phyloP scores from a whole-genome alignment of 177 flowering plant genomes.

The Vitis hybrid region DNA sequence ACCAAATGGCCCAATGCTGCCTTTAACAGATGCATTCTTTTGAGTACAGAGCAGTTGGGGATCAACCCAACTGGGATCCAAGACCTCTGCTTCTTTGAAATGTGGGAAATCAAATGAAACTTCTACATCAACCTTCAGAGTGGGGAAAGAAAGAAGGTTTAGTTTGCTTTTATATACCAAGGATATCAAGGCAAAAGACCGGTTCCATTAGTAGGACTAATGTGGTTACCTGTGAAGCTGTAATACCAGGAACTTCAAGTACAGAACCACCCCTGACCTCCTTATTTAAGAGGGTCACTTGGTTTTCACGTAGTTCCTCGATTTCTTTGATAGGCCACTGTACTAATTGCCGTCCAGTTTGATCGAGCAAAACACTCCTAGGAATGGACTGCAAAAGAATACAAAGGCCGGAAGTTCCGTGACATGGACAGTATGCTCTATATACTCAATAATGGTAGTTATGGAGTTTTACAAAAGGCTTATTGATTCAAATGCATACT shows the following conservation, averaged over 20 bases:
- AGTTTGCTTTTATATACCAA: too few relatives aligned
- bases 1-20: constrained; percentile 56
- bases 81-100: constrained; percentile 29
- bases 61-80: constrained; percentile 31
- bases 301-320: constrained; percentile 13
- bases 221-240: constrained; percentile 28
- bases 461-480: too few relatives aligned
- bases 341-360: constrained; percentile 27
- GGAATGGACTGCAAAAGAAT: constrained; percentile 12
- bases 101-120: constrained; percentile 33
- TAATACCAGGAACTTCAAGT: constrained; percentile 23
- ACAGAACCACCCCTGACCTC: constrained; percentile 20
- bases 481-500: too few relatives aligned
- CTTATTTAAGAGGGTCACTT: background rate
- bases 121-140: constrained; percentile 45
- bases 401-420: background rate
- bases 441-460: too few relatives aligned
- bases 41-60: constrained; percentile 46
- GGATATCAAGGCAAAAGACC: background rate
- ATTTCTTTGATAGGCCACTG: constrained; percentile 42
- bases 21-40: constrained; percentile 31
- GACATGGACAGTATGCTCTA: too few relatives aligned
- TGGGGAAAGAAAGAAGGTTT: too few relatives aligned
- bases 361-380: constrained; percentile 10
- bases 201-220: too few relatives aligned